Base-by-base conservation (phyloP, 768 basidiomycete species). In the Tulasnella sp. region DNA sequence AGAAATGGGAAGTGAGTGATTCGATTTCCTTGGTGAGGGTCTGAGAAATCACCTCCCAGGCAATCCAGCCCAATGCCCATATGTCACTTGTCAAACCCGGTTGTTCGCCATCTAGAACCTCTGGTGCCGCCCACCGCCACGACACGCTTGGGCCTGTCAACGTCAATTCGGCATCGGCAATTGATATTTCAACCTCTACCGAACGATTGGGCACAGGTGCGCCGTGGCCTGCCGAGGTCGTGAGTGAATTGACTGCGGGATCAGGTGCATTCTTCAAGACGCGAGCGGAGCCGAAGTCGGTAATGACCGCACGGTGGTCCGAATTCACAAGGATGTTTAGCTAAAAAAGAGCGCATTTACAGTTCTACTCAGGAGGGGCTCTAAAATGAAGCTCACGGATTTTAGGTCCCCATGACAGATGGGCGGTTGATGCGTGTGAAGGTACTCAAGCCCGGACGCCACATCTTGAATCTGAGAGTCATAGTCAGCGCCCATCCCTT, bases 331-430 rank as follows among this genome's bases (percentile, higher is more conserved):
- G 72, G 14, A 73, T 73, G 31, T 73, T 73, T 31, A 73, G 72
- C 72, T 73, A 44, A 11, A n/a, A 18, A 73, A n/a, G 34, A 37
- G 46, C 18, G 42, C 3, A 14, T 4, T 37, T 37, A 34, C 72
- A 72, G 3, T 12, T 20, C 18, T 2, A 12, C 3, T 18, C n/a
- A 22, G 72, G 1, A 11, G 28, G 1, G 9, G 72, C 8, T 28
- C 8, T 31, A 34, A 9, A 44, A 12, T 20, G 24, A 44, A 73
- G 24, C 72, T 73, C n/a, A 73, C 72, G 11, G 72, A 73, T 73
- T 73, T 73, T 31, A 73, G 34, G 42, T 73, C 72, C 72, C 72
- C 72, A 34, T 73, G 72, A 37, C 72, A 73, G 42, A 73, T 73
- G 72, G 72, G 72, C 18, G 72, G 31, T 44, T 37, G 34, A 8